Base-by-base conservation (phyloP, 257 asterid genomes). In the Fraxinus cuspidata region DNA sequence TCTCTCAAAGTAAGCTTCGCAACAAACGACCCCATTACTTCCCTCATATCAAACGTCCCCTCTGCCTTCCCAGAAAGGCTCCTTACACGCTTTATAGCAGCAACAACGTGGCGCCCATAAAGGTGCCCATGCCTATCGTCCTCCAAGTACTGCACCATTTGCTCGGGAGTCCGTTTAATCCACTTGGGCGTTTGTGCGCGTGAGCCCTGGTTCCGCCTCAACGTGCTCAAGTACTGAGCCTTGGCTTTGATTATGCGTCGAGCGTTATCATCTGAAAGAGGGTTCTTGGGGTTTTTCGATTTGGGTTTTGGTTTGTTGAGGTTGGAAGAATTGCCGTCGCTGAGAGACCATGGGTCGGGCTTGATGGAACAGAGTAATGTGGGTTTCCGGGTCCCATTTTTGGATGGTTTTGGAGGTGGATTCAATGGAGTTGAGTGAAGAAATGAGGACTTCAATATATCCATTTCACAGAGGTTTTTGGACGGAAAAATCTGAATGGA, bases 241-340 rank as follows among this genome's bases (percentile, higher is more conserved):
- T 95, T 95, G 60, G 87, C 97, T 83, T 95, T 95, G 88, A 92
- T 95, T 27, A 92, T 92, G 68, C 98, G 95, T 70, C 98, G 96
- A 34, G 98, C 97, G 89, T 93, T 90, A 86, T 93, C 97, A 64
- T 95, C 98, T 4, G 97, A 75, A 19, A 91, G 95, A 27, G 96
- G 97, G 7, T 90, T 92, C 76, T 93, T 95, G 56, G 93, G 87
- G 78, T 90, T 82, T 69, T 87, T 91, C 82, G 94, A 89, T 72
- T 75, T 89, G 81, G 99, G 98, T 71, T 88, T 93, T 38, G 97
- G 92, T 72, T 88, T 88, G 81, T 83, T 80, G 49, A 85, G 80
- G 83, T 68, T 78, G 38, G 76, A 79, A 60, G 81, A 79, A 81
- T 89, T 88, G 88, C 94, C 96, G 77, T 93, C 91, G 86, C 98